phyloP scores from a whole-genome alignment of 2,329 filamentous ascomycete species.

The Paracorniculantispora psalliotae region DNA sequence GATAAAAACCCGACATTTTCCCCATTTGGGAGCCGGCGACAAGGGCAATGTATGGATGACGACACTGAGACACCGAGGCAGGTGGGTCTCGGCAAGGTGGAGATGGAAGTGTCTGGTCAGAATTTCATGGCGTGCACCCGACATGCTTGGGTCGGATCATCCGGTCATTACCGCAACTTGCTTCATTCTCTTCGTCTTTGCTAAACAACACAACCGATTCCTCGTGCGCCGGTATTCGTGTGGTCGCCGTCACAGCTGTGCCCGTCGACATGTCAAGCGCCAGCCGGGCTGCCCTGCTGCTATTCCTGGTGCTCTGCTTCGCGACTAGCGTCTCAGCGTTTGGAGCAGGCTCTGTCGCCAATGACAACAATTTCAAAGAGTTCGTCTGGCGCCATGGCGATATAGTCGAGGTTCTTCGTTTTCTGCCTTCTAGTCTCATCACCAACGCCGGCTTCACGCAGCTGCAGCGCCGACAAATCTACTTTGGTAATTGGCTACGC shows the following conservation, averaged over 20 bases:
- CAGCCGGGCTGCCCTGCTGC: conserved; percentile 6
- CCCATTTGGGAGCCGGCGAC: no score
- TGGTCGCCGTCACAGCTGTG: neutral
- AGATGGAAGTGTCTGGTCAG: neutral
- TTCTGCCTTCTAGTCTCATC: conserved; percentile 32
- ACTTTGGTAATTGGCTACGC: conserved; percentile 44
- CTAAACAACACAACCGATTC: neutral
- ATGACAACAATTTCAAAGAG: conserved; percentile 34
- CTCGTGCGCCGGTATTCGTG: neutral
- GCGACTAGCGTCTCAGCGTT: conserved; percentile 30
- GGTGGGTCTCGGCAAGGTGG: neutral
- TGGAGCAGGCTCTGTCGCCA: conserved; percentile 34
- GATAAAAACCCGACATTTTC: no score
- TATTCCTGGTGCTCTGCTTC: conserved; percentile 24
- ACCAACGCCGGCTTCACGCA: conserved; percentile 34
- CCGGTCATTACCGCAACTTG: neutral
- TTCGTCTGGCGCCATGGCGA: conserved; percentile 38
- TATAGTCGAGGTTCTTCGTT: conserved; percentile 34
- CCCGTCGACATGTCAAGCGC: neutral
- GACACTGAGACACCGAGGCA: neutral
- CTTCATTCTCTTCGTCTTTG: neutral
- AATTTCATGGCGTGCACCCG: neutral
- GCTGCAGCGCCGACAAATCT: conserved; percentile 33
- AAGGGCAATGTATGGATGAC: neutral
- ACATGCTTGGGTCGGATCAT: neutral